Evolutionary conservation across 2,329 filamentous ascomycete genomes (phyloP).

Genomic region (Claviceps citrina): DNA sequence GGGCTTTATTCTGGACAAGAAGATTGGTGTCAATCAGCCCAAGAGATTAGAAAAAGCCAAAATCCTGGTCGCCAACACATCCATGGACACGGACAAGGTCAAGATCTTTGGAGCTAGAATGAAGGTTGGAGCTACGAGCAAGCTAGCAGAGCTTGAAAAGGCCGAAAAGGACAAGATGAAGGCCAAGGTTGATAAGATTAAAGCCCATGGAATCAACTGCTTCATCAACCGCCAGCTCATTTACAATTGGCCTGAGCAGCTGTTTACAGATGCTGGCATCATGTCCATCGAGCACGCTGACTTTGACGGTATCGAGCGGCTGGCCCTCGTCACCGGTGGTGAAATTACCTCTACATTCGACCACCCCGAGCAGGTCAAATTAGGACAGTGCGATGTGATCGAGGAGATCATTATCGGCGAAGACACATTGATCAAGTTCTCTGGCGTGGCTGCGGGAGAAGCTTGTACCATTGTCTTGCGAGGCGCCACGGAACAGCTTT

Average conservation of each 20-base stretch:
- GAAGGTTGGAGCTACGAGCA: slow-evolving; percentile 90
- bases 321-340: slow-evolving; percentile 88
- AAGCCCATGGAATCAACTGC: slow-evolving; percentile 97
- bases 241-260: slow-evolving; percentile 99
- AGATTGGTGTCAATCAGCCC: slow-evolving; percentile 96
- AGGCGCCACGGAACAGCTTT: slow-evolving; percentile 87
- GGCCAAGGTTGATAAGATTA: slow-evolving; percentile 97
- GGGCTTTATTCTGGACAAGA: slow-evolving; percentile 97
- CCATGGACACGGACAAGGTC: slow-evolving; percentile 99
- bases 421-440: slow-evolving; percentile 94
- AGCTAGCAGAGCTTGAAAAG: slow-evolving; percentile 95
- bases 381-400: slow-evolving; percentile 87
- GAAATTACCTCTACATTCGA: slow-evolving; percentile 98
- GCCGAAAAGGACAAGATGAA: slow-evolving; percentile 99
- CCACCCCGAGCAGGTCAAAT: slow-evolving; percentile 91
- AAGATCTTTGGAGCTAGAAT: slow-evolving; percentile 97
- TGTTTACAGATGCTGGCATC: slow-evolving; percentile 94
- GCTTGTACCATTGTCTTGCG: slow-evolving; percentile 95
- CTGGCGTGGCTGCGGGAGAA: slow-evolving; percentile 80
- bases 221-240: slow-evolving; percentile 99
- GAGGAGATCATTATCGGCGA: slow-evolving; percentile 98
- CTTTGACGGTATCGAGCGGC: slow-evolving; percentile 91
- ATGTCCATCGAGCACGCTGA: slow-evolving; percentile 98
- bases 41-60: slow-evolving; percentile 96
- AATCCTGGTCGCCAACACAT: slow-evolving; percentile 93